Evolutionary conservation across 768 basidiomycete species (phyloP), one percentile per base, ranked within the genome.

Genomic region (Suillus ampliporus): DNA sequence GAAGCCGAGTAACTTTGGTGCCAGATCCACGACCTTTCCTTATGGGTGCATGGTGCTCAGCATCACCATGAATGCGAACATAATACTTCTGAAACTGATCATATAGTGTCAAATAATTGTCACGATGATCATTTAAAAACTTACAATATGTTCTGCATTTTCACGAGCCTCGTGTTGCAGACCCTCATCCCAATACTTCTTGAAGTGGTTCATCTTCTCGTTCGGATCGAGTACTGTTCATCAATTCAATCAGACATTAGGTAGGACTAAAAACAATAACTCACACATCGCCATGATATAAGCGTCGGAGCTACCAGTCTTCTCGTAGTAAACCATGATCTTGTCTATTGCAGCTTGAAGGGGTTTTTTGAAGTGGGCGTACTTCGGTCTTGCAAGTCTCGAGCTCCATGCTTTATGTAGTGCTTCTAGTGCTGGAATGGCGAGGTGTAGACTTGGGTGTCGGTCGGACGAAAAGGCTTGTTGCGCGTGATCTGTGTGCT

Each of bases 281-380:
- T 46, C 52, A 80, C 75, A 64, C 69, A 80, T 77, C 0, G 73
- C 66, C 26, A 78, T 61, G 2, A 76, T 69, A 60, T 77, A 73
- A 9, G 75, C 74, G 59, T 73, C 66, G 4, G 72, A 72, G n/a
- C 74, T 73, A 1, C 59, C 57, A 5, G 75, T 76, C 58, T 72
- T 70, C 47, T 74, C 62, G 63, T 80, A 78, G 61, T 80, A 78
- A 34, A 75, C 67, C 23, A 64, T 58, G 15, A 80, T 64, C 64
- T 80, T 81, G 1, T 63, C 43, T 15, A 70, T 58, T 1, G 67
- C 79, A 4, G 71, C 71, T 13, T 70, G 37, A 23, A 79, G 63
- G 2, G 72, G 74, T 48, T 34, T 0, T 7, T n/a, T 17, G 61
- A 76, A 76, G 3, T 46, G 35, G 0, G 21, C 47, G 52, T 73